Evolutionary conservation across 2,329 filamentous ascomycete genomes (phyloP).

Genomic region (Biscogniauxia mediterranea): DNA sequence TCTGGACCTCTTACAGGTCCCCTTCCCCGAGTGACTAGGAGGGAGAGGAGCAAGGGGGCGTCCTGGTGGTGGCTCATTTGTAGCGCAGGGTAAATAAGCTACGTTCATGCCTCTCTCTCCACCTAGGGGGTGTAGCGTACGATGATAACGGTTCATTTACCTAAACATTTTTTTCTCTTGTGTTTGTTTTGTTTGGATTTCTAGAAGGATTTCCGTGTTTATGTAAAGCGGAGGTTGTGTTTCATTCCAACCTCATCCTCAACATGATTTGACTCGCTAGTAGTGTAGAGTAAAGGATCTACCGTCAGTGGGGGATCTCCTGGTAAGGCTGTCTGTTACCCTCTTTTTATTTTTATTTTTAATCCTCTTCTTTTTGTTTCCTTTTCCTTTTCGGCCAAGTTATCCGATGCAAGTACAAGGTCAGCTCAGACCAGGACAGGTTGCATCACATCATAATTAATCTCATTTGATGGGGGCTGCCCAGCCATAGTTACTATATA

Average conservation of each 20-base stretch:
- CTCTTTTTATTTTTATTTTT: neutral
- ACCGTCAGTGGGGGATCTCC: neutral
- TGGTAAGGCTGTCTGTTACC: neutral
- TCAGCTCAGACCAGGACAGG: too few relatives aligned
- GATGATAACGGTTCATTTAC: neutral
- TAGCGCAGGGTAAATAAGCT: neutral
- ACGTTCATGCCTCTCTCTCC: neutral
- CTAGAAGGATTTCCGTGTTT: neutral
- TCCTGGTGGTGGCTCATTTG: neutral
- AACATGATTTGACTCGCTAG: neutral
- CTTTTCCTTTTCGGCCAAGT: neutral
- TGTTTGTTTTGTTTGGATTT: neutral
- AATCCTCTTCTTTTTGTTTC: neutral
- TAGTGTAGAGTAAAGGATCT: neutral
- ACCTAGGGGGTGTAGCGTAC: neutral
- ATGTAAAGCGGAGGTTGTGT: neutral
- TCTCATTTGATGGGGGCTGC: neutral
- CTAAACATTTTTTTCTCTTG: neutral
- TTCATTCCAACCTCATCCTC: neutral
- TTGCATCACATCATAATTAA: neutral
- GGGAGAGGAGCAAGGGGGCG: neutral
- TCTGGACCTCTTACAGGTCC: slow-evolving; percentile 43
- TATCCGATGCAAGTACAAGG: neutral
- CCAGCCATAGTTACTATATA: neutral
- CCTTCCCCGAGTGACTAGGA: slow-evolving; percentile 22